Base-by-base conservation (phyloP, 2,329 filamentous ascomycete genomes). In the Monosporascus sp. region DNA sequence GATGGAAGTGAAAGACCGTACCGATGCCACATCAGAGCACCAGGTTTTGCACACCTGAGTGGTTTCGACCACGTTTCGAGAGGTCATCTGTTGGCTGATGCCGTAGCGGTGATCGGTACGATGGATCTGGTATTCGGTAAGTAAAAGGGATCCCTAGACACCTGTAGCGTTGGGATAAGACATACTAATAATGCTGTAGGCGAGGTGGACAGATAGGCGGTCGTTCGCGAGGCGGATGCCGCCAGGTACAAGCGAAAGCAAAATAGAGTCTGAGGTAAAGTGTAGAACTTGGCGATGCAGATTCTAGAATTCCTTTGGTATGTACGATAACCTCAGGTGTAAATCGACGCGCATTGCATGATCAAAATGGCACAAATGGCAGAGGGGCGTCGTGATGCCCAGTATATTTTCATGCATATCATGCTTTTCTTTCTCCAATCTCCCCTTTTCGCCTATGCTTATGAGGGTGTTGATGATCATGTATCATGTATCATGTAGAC, bases 1-100 rank as follows among this genome's bases (percentile, higher is more conserved):
- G 94, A 99, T 70, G 94, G 94, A 59, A 94, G 86, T 70, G 94
- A 99, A 82, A 82, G 94, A 68, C 94, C 94, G 47, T 99, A 99
- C 78, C 84, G 95, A 68, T 97, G 94, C 76, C 95, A 97, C 79
- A 97, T 99, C 65, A 86, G 94, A 65, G 93, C 95, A 38, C 94
- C 94, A 54, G 94, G 94, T 58, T 99, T 99, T 68, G 94, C 94
- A 59, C 95, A 99, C 76, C 76, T 99, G 73, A 84, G 84, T 67
- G 93, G 91, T 61, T 97, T 99, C 72, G 94, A 99, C 72, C 93
- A 97, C 69, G 81, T 99, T 52, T 86, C 86, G 60, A 88, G 89
- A 75, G 94, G 94, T 35, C 95, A 99, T 76, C 75, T 99, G 73
- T 77, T 99, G 65, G 94, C 95, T 56, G 94, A 99, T 74, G 94